These are phyloP conservation scores for Prunus armeniaca DNA, from an alignment of 306 rosid species.

Conservation along the genomic window DNA sequence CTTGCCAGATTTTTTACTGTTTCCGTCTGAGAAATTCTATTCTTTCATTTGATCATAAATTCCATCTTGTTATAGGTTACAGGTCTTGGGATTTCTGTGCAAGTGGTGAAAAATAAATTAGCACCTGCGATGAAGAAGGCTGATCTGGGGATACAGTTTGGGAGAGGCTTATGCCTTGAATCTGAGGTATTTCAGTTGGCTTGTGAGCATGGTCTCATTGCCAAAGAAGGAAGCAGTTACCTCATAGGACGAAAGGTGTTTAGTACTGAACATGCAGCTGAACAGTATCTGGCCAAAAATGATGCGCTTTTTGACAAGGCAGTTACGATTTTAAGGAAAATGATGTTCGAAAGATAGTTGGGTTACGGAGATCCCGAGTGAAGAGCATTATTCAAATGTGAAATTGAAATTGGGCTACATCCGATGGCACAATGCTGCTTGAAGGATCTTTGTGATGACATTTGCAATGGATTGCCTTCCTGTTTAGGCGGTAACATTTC, in stretches of 20 bases:
- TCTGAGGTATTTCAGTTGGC: slow-evolving; percentile 75
- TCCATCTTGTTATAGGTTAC: slow-evolving; percentile 36
- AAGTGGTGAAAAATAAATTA: slow-evolving; percentile 78
- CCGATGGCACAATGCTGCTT: background rate
- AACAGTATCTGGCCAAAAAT: slow-evolving; percentile 43
- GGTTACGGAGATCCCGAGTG: background rate
- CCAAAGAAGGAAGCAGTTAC: slow-evolving; percentile 51
- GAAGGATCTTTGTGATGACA: background rate
- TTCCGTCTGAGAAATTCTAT: background rate
- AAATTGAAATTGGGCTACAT: background rate
- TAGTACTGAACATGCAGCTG: slow-evolving; percentile 45
- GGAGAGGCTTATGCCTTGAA: slow-evolving; percentile 65
- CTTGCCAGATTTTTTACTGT: background rate
- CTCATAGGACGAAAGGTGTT: slow-evolving; percentile 46
- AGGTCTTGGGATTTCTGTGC: slow-evolving; percentile 52
- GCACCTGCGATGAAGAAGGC: slow-evolving; percentile 66
- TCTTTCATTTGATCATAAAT: background rate
- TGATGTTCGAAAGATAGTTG: slow-evolving; percentile 30
- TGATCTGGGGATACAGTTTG: slow-evolving; percentile 65
- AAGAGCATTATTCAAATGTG: slow-evolving; percentile 9
- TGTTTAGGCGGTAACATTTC: background rate
- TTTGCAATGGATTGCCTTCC: background rate
- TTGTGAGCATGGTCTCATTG: slow-evolving; percentile 62
- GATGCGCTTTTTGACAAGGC: slow-evolving; percentile 42
- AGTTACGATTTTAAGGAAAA: slow-evolving; percentile 47